Evolutionary conservation across 768 basidiomycete genomes (phyloP), one percentile per base, ranked within the genome.

Genomic region (Agrocybe pediades): DNA sequence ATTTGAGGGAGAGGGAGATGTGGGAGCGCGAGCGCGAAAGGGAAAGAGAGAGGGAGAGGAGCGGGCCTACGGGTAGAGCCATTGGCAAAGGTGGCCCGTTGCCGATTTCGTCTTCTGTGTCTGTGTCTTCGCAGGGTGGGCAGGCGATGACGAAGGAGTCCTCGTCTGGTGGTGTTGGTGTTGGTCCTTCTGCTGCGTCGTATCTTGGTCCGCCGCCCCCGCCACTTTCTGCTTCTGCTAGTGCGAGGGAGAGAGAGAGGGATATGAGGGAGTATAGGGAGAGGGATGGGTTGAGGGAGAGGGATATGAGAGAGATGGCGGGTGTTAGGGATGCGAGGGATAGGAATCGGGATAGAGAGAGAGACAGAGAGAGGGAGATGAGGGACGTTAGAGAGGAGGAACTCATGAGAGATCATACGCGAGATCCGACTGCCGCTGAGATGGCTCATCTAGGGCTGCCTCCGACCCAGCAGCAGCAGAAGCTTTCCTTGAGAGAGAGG

Each of bases 181-280:
- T n/a, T n/a, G n/a, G n/a, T 36, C 4, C 20, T 20, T 41, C 27
- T 43, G 36, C 47, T n/a, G n/a, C 24, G 4, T 27, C 49, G 33
- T 36, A 36, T n/a, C 49, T 49, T 7, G 49, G 36, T 11, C 49
- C 49, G 9, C 48, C 48, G 15, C 46, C 49, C 26, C 41, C 29
- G 15, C 17, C 20, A 16, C 30, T 43, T 15, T 43, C 51, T 44
- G 8, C 29, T 17, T 27, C 43, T 52, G 27, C 27, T 1, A 43
- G 46, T n/a, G 36, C n/a, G 23, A 20, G 43, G 17, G 43, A 39
- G 29, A 53, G 33, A 46, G 61, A 61, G 25, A 51, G 64, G 56
- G 60, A 62, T 43, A 51, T 30, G 46, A 25, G 40, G 11, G 41
- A 51, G 41, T 36, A 11, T 3, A 36, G 33, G n/a, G 33, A 36